Evolutionary conservation across 805 yeast species (phyloP), one percentile per base, ranked within the genome.

Genomic region (Monosporozyma servazzii): DNA sequence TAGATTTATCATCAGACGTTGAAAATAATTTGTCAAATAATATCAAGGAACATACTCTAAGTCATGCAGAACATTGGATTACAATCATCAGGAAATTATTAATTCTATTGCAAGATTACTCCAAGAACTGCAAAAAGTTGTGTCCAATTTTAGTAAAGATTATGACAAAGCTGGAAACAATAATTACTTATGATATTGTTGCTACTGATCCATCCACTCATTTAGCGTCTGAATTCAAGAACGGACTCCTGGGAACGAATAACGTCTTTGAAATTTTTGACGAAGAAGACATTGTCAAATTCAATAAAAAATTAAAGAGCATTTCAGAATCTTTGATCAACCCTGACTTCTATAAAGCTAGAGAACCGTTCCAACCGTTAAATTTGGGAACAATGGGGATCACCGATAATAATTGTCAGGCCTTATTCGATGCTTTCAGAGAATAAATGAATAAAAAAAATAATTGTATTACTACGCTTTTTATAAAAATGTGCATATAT

Each of bases 291-390:
- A 45, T 62, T 13, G 33, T 51, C 7, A 59, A 59, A 46, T 53
- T 53, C 13, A 56, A 56, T 15, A 49, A 49, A 3, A 64, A 60
- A 43, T 48, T 65, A 21, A 57, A 55, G n/a, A 58, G 45, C 10
- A 62, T 65, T 10, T 65, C 68, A 33, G 67, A 63, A 47, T 65
- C 68, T 7, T 51, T 65, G 27, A 65, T 65, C 17, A 63, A 60
- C 49, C 48, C 60, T 27, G 67, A 65, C 42, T 65, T 63, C 39
- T 65, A 61, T 42, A 48, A 52, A 9, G 58, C 60, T 43, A 55
- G 68, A 42, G 53, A 53, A 36, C 58, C 58, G 25, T 60, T 51
- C 47, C 48, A 43, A 30, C 50, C 60, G 11, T 33, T 39, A 15
- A 52, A 55, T 43, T 51, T 57, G 15, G 54, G 53, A 7, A 58